phyloP scores from a whole-genome alignment of 1,284 basidiomycete genomes.

The Thelephora terrestris region DNA sequence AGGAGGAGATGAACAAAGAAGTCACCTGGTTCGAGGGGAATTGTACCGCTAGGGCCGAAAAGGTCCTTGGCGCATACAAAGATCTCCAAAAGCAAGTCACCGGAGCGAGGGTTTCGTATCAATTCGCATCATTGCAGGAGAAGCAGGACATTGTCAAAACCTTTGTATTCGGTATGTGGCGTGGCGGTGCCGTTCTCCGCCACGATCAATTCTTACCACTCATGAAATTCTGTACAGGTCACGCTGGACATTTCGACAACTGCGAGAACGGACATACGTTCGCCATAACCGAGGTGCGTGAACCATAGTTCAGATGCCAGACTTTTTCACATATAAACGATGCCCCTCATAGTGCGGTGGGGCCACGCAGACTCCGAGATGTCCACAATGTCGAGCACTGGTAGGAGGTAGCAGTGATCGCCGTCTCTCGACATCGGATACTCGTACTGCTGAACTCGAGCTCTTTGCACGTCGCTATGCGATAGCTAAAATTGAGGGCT shows the following conservation, averaged over 20 bases:
- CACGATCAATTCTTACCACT: constrained; percentile 1
- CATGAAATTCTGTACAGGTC: constrained; percentile 20
- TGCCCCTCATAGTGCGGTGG: constrained; percentile 40
- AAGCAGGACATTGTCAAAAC: constrained; percentile 34
- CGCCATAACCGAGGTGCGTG: constrained; percentile 17
- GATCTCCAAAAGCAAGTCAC: constrained; percentile 21
- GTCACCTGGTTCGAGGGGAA: constrained; percentile 26
- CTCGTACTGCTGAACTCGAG: constrained; percentile 34
- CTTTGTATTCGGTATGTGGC: constrained; percentile 31
- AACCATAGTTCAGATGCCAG: not conserved
- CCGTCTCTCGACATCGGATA: constrained; percentile 30
- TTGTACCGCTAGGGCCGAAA: constrained; percentile 21
- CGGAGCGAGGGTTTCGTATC: constrained; percentile 26
- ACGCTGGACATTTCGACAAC: constrained; percentile 33
- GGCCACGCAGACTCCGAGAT: constrained; percentile 32
- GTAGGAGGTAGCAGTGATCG: constrained; percentile 43
- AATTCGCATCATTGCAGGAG: constrained; percentile 38
- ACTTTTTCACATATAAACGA: not conserved
- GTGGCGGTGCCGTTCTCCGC: not conserved
- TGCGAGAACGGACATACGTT: constrained; percentile 19
- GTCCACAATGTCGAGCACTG: constrained; percentile 41
- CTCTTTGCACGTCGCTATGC: no score
- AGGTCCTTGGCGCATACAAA: constrained; percentile 28
- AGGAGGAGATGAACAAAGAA: constrained; percentile 16
- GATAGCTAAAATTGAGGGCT: no score